Evolutionary conservation across 768 basidiomycete genomes (phyloP), one percentile per base, ranked within the genome.

Genomic region (Hericium coralloides): DNA sequence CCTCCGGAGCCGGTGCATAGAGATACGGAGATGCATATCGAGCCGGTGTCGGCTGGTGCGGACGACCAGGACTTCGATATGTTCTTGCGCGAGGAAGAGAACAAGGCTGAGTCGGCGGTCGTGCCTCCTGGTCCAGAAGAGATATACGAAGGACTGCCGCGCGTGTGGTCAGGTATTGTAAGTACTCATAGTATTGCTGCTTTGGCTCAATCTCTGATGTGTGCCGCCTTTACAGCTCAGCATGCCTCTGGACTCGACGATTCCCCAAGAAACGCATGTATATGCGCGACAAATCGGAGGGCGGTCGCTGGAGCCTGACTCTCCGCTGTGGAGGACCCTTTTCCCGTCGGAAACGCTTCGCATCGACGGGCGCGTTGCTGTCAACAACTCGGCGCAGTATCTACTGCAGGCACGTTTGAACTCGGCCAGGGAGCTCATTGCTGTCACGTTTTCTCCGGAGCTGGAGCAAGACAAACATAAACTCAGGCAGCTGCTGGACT

Each of bases 311-410:
- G 78, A 75, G 20, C 66, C 68, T 45, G 75, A 79, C 56, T 85
- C 85, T 1, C 69, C 73, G 2, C 78, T 88, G 23, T 95, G 93
- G 92, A 76, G 75, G 56, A 83, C 81, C 0, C 73, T 95, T 37
- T 89, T 95, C 67, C 89, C 90, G 15, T 74, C 80, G 12, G 79
- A 81, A 47, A 73, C 79, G 20, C 75, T 93, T 20, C 76, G 84
- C 22, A 89, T 94, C 59, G 92, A 92, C 61, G 92, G 92, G 0
- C 85, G 92, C 38, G 90, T 95, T 22, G 82, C 86, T 3, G 81
- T 83, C 3, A 78, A 79, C n/a, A 84, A 80, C 59, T 91, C 92
- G 2, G 72, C 81, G 14, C 81, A 89, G 58, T 95, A 91, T 69
- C 73, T 95, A 48, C 73, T 91, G 18, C 84, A 89, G 56, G 89